Evolutionary conservation across 2,329 filamentous ascomycete species (phyloP), one percentile per base, ranked within the genome.

Genomic region (Neonectria punicea): DNA sequence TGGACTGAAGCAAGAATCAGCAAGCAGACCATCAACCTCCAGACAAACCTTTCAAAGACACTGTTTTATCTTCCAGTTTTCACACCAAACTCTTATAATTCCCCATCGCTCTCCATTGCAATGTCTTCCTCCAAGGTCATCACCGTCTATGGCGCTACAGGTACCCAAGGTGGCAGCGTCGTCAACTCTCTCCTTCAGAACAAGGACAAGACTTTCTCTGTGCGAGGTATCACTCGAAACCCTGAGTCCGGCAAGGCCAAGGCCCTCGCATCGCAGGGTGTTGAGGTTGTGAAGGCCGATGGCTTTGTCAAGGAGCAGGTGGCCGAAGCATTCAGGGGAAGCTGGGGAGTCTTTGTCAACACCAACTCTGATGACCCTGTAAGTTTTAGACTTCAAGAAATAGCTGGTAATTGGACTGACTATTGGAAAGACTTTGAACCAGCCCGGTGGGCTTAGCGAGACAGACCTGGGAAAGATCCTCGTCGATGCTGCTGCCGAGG

Each of bases 391-490:
- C 16, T 44, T 4, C 46, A 32, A 16, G 18, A 41, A 20, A 3
- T 11, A 39, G 28, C 18, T 32, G 18, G 8, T 14, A 10, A 25
- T 16, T 4, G 8, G 3, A 4, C 65, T 73, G 25, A 74, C 20
- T 16, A 1, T 14, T 14, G 14, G 13, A 3, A 10, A 76, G 75
- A 60, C 66, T 41, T 30, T 77, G 7, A 74, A 73, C 41, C 65
- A 75, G 41, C 58, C 60, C 4, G 68, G 66, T 5, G 74, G 76
- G 1, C 75, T 72, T 2, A 77, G 66, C 2, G 80, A 82, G 60
- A 70, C 71, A 6, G 79, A 78, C n/a, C 51, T 81, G 22, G 80
- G 79, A 10, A 80, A 76, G 47, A 65, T 36, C 3, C 64, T 81
- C 44, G 68, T 80, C 13, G 77, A 80, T 54, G 74, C 73, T 9